Percentiles rank a stretch among this genome's conserved stretches.
Evolutionary conservation across 2,329 filamentous ascomycete genomes (phyloP).

Genomic region (Albifimbria verrucaria): DNA sequence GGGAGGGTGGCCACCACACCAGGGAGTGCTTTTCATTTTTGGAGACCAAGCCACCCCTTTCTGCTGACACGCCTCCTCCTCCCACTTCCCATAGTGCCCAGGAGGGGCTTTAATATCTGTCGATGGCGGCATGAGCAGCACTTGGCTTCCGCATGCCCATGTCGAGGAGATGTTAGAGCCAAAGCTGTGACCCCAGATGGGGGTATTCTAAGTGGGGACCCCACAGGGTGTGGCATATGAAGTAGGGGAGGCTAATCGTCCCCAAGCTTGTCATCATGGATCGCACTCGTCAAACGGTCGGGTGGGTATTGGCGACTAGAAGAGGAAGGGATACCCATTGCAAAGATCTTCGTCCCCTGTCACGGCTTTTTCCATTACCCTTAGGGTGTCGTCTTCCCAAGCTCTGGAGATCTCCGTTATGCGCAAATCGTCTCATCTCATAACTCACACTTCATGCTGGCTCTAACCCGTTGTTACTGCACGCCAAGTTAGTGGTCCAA

Average conservation of each 20-base stretch:
- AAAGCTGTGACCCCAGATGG: background rate
- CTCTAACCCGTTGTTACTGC: background rate
- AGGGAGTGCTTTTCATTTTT: too few species aligned
- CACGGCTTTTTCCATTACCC: background rate
- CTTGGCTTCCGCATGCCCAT: background rate
- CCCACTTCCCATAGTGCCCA: too few species aligned
- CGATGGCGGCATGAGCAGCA: too few species aligned
- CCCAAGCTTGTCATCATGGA: conserved; percentile 16
- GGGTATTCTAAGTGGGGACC: conserved; percentile 14
- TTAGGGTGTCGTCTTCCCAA: background rate
- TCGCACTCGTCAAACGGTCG: conserved; percentile 26
- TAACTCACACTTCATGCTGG: background rate
- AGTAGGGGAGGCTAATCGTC: background rate
- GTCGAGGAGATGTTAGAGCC: background rate
- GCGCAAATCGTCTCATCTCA: background rate
- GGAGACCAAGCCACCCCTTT: too few species aligned
- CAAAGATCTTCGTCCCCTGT: background rate
- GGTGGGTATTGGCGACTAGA: conserved; percentile 7
- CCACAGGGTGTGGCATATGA: conserved; percentile 8
- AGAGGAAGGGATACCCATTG: background rate
- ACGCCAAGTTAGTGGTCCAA: too few species aligned
- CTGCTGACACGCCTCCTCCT: too few species aligned
- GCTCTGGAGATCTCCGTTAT: too few species aligned
- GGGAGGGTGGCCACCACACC: background rate
- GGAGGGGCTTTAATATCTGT: too few species aligned